Evolutionary conservation across 805 yeast species (phyloP).

Genomic region (Saccharomycopsis javanensis): DNA sequence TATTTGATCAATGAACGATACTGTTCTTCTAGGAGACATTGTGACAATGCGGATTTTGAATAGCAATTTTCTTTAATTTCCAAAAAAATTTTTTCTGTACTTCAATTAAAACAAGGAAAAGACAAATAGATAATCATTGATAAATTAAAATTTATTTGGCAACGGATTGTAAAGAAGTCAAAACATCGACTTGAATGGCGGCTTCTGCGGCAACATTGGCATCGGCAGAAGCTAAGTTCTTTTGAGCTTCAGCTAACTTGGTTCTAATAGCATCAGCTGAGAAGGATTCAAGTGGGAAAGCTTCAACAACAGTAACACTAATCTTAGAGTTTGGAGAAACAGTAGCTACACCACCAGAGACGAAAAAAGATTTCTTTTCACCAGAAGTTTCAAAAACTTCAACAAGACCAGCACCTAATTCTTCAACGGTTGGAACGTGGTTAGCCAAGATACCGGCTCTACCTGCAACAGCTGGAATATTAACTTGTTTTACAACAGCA

Average conservation of each 20-base stretch:
- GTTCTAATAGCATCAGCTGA: slow-evolving; percentile 69
- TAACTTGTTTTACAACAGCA: slow-evolving; percentile 56
- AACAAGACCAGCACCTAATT: slow-evolving; percentile 90
- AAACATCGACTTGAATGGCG: slow-evolving; percentile 87
- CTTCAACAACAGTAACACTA: slow-evolving; percentile 90
- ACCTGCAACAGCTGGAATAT: slow-evolving; percentile 92
- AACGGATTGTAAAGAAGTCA: slow-evolving; percentile 83
- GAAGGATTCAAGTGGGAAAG: slow-evolving; percentile 83
- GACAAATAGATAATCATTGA: too few relatives aligned
- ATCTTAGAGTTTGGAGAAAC: slow-evolving; percentile 90
- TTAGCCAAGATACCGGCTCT: slow-evolving; percentile 94
- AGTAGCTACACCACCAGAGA: slow-evolving; percentile 93
- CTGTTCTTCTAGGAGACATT: too few relatives aligned
- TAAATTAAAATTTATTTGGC: slow-evolving; percentile 41
- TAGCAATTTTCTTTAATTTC: too few relatives aligned
- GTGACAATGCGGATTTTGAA: too few relatives aligned
- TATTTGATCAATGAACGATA: too few relatives aligned
- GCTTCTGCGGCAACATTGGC: slow-evolving; percentile 92
- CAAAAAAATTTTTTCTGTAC: too few relatives aligned
- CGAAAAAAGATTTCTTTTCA: slow-evolving; percentile 69
- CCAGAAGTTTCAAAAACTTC: slow-evolving; percentile 79
- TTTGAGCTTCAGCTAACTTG: slow-evolving; percentile 87
- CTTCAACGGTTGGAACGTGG: slow-evolving; percentile 97
- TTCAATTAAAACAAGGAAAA: not conserved
- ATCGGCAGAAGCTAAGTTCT: slow-evolving; percentile 75